phyloP scores from a whole-genome alignment of 2,329 filamentous ascomycete species.

The Xylariaceae sp. region DNA sequence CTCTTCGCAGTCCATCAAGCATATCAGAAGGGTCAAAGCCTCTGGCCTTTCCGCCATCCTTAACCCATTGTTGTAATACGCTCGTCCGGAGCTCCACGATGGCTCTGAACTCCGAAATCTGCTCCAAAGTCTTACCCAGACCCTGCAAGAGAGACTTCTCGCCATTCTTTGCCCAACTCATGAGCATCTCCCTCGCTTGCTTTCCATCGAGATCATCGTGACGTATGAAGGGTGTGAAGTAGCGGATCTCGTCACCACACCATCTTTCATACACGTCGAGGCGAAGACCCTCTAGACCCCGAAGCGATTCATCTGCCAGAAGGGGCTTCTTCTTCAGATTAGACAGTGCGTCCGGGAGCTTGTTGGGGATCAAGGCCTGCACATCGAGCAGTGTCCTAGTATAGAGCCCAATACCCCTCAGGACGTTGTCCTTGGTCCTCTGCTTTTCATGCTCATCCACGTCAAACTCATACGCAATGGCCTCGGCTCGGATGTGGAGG shows the following conservation, averaged over 20 bases:
- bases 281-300: constrained; percentile 63
- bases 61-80: constrained; percentile 72
- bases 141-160: constrained; percentile 58
- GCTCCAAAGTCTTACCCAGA: constrained; percentile 54
- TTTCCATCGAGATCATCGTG: constrained; percentile 68
- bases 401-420: constrained; percentile 67
- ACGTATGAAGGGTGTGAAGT: constrained; percentile 82
- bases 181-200: constrained; percentile 57
- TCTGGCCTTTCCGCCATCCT: constrained; percentile 58
- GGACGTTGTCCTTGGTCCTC: constrained; percentile 44
- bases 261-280: constrained; percentile 75
- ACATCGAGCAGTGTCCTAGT: constrained; percentile 74
- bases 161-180: constrained; percentile 59
- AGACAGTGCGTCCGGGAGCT: constrained; percentile 64
- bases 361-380: constrained; percentile 68
- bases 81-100: constrained; percentile 67
- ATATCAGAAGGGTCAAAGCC: constrained; percentile 66
- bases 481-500: constrained; percentile 65
- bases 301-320: constrained; percentile 66
- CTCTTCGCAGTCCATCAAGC: constrained; percentile 62
- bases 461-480: constrained; percentile 61
- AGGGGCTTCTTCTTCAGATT: constrained; percentile 67
- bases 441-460: constrained; percentile 37
- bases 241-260: constrained; percentile 77
- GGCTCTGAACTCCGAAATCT: constrained; percentile 60